phyloP scores from a whole-genome alignment of 305 asterid genomes.

The Striga hermonthica region DNA sequence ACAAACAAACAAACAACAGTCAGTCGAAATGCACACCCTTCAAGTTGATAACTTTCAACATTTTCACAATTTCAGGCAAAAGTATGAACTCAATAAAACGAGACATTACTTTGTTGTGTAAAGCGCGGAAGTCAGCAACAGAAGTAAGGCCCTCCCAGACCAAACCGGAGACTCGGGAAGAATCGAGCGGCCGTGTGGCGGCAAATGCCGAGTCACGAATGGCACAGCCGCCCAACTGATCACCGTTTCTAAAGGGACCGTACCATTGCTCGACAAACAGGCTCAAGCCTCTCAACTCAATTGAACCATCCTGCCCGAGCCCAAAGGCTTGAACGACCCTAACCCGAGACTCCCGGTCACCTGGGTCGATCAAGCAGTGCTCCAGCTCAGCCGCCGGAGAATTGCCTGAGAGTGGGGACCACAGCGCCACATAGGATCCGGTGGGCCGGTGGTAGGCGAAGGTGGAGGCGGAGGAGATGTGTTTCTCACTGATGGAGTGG shows the following conservation, averaged over 20 bases:
- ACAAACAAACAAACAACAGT: too few species aligned
- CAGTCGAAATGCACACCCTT: too few species aligned
- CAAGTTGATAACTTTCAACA: too few species aligned
- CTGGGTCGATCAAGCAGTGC: slow-evolving; percentile 73
- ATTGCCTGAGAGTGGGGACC: slow-evolving; percentile 34
- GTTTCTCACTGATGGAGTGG: slow-evolving; percentile 47
- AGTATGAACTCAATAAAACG: too few species aligned
- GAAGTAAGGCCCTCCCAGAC: slow-evolving; percentile 57
- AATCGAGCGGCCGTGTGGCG: slow-evolving; percentile 55
- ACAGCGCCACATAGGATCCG: slow-evolving; percentile 72
- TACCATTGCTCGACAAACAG: slow-evolving; percentile 90
- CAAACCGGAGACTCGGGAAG: slow-evolving; percentile 42
- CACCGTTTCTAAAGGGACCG: slow-evolving; percentile 89
- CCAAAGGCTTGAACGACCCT: slow-evolving; percentile 58
- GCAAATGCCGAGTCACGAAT: slow-evolving; percentile 88
- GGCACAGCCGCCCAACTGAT: slow-evolving; percentile 94
- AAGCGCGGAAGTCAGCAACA: slow-evolving; percentile 38
- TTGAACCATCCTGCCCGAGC: not conserved
- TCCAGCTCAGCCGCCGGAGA: slow-evolving; percentile 47
- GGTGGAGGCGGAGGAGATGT: slow-evolving; percentile 30
- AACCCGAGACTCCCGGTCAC: slow-evolving; percentile 54
- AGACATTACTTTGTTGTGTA: slow-evolving; percentile 26
- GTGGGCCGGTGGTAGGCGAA: slow-evolving; percentile 51
- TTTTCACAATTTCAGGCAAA: too few species aligned
- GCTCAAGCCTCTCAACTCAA: slow-evolving; percentile 42